Evolutionary conservation across 306 rosid genomes (phyloP).

Genomic region (Alnus glutinosa): DNA sequence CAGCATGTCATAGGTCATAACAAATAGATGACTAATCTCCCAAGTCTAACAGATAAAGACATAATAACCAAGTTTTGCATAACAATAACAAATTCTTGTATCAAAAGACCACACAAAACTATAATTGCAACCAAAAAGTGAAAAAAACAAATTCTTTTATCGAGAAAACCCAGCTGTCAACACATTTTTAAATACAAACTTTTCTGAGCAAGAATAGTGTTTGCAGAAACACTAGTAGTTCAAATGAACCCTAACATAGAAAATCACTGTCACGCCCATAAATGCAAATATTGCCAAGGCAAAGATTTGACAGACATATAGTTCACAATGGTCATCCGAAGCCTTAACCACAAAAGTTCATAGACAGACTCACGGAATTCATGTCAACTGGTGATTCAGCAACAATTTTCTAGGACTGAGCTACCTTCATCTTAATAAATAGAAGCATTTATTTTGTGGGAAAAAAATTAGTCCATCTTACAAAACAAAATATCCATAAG

Average conservation of each 20-base stretch:
- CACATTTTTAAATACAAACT: no score
- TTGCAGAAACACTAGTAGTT: no score
- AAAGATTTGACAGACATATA: not conserved
- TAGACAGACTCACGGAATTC: no score
- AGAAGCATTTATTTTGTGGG: no score
- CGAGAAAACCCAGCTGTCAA: not conserved
- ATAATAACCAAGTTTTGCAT: not conserved
- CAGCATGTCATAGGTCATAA: not conserved
- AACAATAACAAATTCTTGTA: not conserved
- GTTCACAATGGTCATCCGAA: not conserved
- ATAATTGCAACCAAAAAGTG: not conserved
- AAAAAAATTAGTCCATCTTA: not conserved
- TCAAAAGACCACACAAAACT: no score
- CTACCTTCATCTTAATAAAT: no score
- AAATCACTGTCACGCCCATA: not conserved
- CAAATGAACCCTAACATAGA: not conserved
- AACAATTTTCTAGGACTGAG: no score
- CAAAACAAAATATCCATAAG: no score
- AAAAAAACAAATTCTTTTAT: not conserved
- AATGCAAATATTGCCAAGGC: not conserved
- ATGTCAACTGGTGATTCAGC: no score
- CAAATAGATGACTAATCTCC: not conserved
- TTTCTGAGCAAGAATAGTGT: no score
- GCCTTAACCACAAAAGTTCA: not conserved
- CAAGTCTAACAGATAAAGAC: not conserved